phyloP scores from a whole-genome alignment of 768 basidiomycete genomes.

The Crucibulum laeve region DNA sequence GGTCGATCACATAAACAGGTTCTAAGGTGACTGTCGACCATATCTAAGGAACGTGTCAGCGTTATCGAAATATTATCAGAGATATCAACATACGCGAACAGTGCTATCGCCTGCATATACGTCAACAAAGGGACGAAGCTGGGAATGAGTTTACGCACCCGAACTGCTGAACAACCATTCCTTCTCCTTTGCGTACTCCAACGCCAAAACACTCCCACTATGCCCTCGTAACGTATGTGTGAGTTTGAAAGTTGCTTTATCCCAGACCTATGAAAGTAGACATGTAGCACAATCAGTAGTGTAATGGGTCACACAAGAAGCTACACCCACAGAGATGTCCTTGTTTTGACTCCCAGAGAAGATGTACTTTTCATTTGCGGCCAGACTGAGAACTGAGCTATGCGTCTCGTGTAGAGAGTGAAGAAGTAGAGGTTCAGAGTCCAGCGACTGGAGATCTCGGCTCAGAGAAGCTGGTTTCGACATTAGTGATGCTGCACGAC shows the following conservation, averaged over 20 bases:
- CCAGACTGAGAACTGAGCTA: conserved; percentile 72
- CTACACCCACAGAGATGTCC: conserved; percentile 66
- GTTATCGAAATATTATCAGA: not conserved
- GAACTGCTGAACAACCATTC: conserved; percentile 90
- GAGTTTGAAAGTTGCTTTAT: conserved; percentile 64
- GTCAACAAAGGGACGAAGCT: not conserved
- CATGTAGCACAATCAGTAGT: not conserved
- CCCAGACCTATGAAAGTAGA: conserved; percentile 67
- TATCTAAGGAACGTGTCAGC: conserved; percentile 40
- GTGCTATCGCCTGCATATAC: conserved; percentile 73
- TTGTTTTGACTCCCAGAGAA: conserved; percentile 80
- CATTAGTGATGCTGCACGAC: conserved; percentile 10
- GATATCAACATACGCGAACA: conserved; percentile 54
- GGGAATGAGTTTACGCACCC: conserved; percentile 38
- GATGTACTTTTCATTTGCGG: conserved; percentile 67
- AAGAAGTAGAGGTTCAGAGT: conserved; percentile 42
- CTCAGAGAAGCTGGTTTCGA: conserved; percentile 49
- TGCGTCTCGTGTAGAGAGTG: conserved; percentile 70
- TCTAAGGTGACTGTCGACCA: conserved; percentile 74
- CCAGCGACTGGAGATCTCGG: conserved; percentile 42
- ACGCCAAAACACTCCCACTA: conserved; percentile 76
- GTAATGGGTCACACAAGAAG: not conserved
- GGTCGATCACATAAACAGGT: conserved; percentile 68
- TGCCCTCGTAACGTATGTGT: conserved; percentile 74
- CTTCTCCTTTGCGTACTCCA: conserved; percentile 72